phyloP scores from a whole-genome alignment of 768 basidiomycete genomes.

The Russula sp. region DNA sequence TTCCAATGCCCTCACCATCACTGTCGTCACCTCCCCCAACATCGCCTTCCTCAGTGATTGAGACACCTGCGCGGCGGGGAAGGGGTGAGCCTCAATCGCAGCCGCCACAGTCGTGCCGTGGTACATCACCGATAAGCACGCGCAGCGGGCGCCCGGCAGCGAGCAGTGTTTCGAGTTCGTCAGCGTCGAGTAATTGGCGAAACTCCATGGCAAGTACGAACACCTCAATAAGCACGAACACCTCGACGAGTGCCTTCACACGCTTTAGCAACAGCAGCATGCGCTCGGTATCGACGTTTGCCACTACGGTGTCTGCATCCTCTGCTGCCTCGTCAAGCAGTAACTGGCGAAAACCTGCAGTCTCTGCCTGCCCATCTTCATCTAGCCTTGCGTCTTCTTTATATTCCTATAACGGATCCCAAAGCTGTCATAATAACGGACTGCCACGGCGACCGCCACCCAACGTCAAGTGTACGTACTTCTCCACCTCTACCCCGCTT shows the following conservation, averaged over 20 bases:
- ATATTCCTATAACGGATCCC: conserved; percentile 5
- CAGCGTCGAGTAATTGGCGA: conserved; percentile 67
- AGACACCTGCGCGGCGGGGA: neutral
- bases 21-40: neutral
- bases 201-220: conserved; percentile 67
- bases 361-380: neutral
- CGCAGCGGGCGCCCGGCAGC: conserved; percentile 46
- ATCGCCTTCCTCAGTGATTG: neutral
- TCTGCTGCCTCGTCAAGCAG: conserved; percentile 51
- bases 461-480: conserved; percentile 75
- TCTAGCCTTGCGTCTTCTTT: conserved; percentile 8
- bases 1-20: conserved; percentile 5
- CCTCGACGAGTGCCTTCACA: conserved; percentile 67
- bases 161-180: conserved; percentile 57
- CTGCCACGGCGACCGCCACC: conserved; percentile 24
- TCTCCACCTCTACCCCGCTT: conserved; percentile 1
- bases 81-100: neutral
- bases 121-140: conserved; percentile 47
- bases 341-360: conserved; percentile 52
- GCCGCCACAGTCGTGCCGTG: conserved; percentile 20
- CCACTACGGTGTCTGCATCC: conserved; percentile 73
- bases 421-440: neutral
- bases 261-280: conserved; percentile 64
- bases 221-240: conserved; percentile 62
- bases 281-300: conserved; percentile 70